Base-by-base conservation (phyloP, 331 rosid genomes). In the Dryas integrifolia region DNA sequence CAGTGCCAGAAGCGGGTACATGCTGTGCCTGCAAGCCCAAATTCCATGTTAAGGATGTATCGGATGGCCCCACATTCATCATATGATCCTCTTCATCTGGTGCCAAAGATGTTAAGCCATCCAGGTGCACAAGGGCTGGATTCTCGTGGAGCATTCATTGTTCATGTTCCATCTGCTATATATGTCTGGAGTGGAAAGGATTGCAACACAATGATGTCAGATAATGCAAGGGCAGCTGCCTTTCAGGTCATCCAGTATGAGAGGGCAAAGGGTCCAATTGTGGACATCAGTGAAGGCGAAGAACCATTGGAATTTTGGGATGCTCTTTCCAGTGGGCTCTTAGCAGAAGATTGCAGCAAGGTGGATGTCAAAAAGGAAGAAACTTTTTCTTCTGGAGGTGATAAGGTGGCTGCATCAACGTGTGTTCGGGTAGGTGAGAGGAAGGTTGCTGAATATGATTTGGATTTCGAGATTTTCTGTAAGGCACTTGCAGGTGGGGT, bases 51-150 rank as follows among this genome's bases (percentile, higher is more conserved):
- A 40, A 88, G 96, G 86, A 89, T 94, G 90, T 94, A 82, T 72
- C 70, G 96, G 55, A 91, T 94, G 88, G 97, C 98, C 13, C 97
- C 98, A 3, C 98, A 94, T 83, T 94, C 98, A 0, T 81, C 97
- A 0, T 91, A 94, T 43, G 98, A 88, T 30, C 96, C 98, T 65
- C 96, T 94, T 57, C 98, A 94, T 77, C 84, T 94, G 72, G 98
- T 94, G n/a, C 97, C 97, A 0, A 94, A 94, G 79, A 81, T 81
- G 80, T 72, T 91, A 45, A 62, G 78, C 79, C 79, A 76, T 53
- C 90, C 97, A 10, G 80, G 80, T 64, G 66, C 81, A 5, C 75
- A 65, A 67, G 96, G 90, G 1, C 96, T 94, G 40, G 98, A 94
- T 81, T 94, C 98, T 67, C 96, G 98, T 4, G 98, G 98, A 44